A percentile compares a stretch with the other conserved stretches of the same genome.
Conservation (phyloP, 1,139 yeast genomes). For the Yamadazyma pseudoaaseri region DNA sequence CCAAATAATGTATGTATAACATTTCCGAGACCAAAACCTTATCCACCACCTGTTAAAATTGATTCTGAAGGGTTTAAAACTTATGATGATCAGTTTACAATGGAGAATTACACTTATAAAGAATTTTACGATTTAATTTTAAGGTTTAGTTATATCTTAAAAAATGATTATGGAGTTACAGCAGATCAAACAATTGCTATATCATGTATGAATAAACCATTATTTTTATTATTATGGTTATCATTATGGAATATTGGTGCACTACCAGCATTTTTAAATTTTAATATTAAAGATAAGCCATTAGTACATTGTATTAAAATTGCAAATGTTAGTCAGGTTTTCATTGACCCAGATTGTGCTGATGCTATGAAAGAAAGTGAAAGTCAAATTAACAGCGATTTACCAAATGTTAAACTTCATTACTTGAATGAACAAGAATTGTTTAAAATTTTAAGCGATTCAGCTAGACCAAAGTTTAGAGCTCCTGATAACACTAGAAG, state of each 20-base stretch:
- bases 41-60: constrained; percentile 26
- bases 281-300: constrained; percentile 71
- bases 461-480: constrained; percentile 50
- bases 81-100: constrained; percentile 53
- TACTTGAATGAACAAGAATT: constrained; percentile 57
- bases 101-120: constrained; percentile 66
- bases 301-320: constrained; percentile 78
- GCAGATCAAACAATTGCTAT: constrained; percentile 73
- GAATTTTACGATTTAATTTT: constrained; percentile 67
- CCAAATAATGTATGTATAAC: constrained; percentile 59
- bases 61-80: constrained; percentile 35
- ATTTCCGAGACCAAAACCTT: constrained; percentile 56
- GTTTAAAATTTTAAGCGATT: constrained; percentile 41
- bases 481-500: constrained; percentile 58
- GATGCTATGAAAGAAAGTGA: constrained; percentile 55
- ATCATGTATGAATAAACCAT: constrained; percentile 79
- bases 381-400: constrained; percentile 40
- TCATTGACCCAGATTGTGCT: constrained; percentile 73
- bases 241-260: constrained; percentile 94
- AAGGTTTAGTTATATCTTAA: constrained; percentile 64
- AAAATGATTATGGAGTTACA: constrained; percentile 60
- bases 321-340: constrained; percentile 61
- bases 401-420: constrained; percentile 44
- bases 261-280: constrained; percentile 81
- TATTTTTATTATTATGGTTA: constrained; percentile 77